Evolutionary conservation across 1,284 basidiomycete species (phyloP).

Genomic region (Ganoderma lingzhi): DNA sequence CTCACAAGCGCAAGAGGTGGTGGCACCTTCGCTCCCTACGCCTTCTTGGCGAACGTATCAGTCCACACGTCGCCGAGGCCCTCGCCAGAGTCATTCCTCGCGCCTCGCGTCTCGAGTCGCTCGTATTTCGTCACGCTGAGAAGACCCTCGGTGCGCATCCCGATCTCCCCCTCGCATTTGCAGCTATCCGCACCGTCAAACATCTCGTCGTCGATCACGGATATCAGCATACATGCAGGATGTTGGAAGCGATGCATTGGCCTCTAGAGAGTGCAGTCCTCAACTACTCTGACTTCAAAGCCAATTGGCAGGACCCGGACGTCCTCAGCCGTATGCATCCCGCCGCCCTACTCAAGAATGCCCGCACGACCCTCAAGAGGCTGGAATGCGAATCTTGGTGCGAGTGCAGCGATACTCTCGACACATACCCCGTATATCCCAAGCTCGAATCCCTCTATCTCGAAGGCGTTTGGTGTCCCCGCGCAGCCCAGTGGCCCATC

Average conservation of each 20-base stretch:
- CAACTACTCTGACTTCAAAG: background rate
- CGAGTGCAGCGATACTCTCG: constrained; percentile 12
- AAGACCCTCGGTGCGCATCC: constrained; percentile 13
- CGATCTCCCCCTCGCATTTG: constrained; percentile 17
- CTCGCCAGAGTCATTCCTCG: constrained; percentile 15
- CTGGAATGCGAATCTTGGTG: constrained; percentile 11
- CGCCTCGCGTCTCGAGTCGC: constrained; percentile 12
- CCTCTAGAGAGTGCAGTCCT: constrained; percentile 13
- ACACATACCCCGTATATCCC: constrained; percentile 19
- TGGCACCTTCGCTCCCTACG: constrained; percentile 15
- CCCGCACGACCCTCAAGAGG: constrained; percentile 14
- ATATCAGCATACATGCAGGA: constrained; percentile 18
- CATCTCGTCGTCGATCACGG: constrained; percentile 14
- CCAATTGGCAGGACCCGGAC: constrained; percentile 13
- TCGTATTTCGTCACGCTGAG: constrained; percentile 16
- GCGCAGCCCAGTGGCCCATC: constrained; percentile 14
- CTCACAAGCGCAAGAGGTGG: constrained; percentile 15
- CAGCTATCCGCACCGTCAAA: constrained; percentile 17
- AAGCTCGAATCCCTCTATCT: constrained; percentile 8
- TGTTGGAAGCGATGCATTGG: constrained; percentile 23
- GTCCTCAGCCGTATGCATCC: constrained; percentile 18
- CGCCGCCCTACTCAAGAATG: constrained; percentile 16
- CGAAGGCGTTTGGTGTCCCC: constrained; percentile 7
- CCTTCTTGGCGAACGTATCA: background rate
- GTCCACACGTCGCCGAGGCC: constrained; percentile 11